Evolutionary conservation across 2,329 filamentous ascomycete species (phyloP).

Genomic region (Microcyclosporella mali): DNA sequence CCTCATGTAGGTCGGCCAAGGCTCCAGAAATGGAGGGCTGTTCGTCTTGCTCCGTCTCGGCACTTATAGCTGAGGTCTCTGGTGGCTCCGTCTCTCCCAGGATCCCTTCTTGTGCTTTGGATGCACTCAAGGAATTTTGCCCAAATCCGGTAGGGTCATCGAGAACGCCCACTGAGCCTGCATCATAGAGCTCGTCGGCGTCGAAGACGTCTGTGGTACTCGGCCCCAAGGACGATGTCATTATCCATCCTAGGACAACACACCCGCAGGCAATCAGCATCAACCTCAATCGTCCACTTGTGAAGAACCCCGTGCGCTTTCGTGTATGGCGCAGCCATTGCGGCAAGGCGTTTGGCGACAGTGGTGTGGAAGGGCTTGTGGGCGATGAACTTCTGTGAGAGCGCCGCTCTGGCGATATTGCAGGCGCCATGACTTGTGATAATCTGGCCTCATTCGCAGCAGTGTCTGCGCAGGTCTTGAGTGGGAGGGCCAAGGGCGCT

Average conservation of each 20-base stretch:
- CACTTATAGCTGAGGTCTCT: conserved; percentile 7
- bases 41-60: conserved; percentile 7
- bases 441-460: not conserved
- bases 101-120: conserved; percentile 13
- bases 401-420: conserved; percentile 15
- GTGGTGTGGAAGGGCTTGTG: conserved; percentile 19
- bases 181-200: conserved; percentile 11
- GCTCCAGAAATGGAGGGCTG: conserved; percentile 29
- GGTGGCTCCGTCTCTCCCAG: conserved; percentile 13
- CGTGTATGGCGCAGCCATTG: conserved; percentile 25
- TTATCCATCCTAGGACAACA: conserved; percentile 28
- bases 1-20: conserved; percentile 28
- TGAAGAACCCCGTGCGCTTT: conserved; percentile 10
- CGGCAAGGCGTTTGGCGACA: conserved; percentile 22
- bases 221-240: conserved; percentile 25
- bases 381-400: conserved; percentile 23
- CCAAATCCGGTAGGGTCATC: conserved; percentile 23
- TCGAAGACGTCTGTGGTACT: conserved; percentile 5
- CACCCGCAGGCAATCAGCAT: conserved; percentile 20
- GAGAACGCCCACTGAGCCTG: conserved; percentile 18
- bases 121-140: not conserved
- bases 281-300: conserved; percentile 22
- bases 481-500: not conserved
- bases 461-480: not conserved
- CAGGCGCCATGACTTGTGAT: conserved; percentile 18